Conservation (phyloP, 345 rosid species). For the Linum trigynum region DNA sequence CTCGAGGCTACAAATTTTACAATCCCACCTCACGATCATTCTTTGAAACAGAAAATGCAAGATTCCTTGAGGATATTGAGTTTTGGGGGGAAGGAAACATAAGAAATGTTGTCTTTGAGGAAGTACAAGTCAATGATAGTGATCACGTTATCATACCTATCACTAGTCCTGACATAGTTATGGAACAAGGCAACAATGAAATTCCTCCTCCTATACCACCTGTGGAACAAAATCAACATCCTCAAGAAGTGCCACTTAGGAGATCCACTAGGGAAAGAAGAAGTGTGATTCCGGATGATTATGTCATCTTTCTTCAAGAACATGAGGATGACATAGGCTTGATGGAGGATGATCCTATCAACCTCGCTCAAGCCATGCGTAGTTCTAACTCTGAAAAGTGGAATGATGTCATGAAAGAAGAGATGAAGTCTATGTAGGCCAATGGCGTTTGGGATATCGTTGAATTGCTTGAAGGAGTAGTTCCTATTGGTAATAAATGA, state of each 20-base stretch:
- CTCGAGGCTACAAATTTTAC: background rate
- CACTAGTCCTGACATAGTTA: background rate
- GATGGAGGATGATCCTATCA: background rate
- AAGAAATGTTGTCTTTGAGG: background rate
- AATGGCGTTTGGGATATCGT: background rate
- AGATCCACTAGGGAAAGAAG: background rate
- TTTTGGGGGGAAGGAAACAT: background rate
- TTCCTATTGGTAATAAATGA: background rate
- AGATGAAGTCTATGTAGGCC: conserved; percentile 2
- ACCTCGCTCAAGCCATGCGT: conserved; percentile 2
- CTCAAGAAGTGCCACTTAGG: background rate
- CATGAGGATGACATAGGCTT: background rate
- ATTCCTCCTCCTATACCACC: background rate
- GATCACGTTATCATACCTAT: background rate
- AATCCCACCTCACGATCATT: background rate
- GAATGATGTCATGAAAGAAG: conserved; percentile 8
- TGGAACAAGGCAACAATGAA: background rate
- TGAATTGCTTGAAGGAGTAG: background rate
- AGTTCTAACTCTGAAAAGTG: conserved; percentile 2
- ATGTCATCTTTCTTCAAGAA: conserved; percentile 12
- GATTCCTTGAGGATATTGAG: background rate
- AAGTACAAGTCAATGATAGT: background rate
- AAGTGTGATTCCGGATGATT: background rate
- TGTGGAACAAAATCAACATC: background rate
- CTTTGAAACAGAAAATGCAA: background rate